Percentiles rank a stretch among this genome's conserved stretches.
These are phyloP conservation scores for Nicotiana tabacum DNA, from an alignment of 257 asterid genomes.

Conservation along the genomic window DNA sequence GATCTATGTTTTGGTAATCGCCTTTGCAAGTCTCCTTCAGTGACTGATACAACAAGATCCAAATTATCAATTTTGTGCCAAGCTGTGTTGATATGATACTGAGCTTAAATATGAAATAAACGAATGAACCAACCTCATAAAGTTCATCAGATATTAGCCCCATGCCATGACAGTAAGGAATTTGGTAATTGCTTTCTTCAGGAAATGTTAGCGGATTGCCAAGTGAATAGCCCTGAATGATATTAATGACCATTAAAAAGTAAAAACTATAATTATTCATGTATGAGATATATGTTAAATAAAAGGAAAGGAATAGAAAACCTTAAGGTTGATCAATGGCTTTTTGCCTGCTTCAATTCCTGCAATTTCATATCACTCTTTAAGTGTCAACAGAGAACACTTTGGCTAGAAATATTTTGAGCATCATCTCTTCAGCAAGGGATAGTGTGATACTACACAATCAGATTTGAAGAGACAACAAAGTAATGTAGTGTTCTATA, in stretches of 20 bases:
- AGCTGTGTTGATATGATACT: background rate
- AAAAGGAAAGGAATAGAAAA: background rate
- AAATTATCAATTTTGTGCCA: conserved; percentile 11
- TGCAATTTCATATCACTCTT: conserved; percentile 1
- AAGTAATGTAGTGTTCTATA: background rate
- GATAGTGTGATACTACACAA: background rate
- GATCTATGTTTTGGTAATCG: background rate
- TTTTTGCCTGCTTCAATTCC: conserved; percentile 34
- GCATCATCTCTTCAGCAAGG: background rate
- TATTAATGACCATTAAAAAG: background rate
- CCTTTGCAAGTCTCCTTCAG: background rate
- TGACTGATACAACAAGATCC: conserved; percentile 5
- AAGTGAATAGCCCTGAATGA: conserved; percentile 28
- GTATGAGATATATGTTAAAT: background rate
- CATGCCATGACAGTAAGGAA: conserved; percentile 30
- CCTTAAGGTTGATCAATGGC: conserved; percentile 35
- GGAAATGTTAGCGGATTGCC: conserved; percentile 27
- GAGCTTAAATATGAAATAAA: background rate
- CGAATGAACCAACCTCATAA: conserved; percentile 19
- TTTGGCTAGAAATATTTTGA: background rate
- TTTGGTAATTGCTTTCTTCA: background rate
- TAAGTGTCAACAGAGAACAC: background rate
- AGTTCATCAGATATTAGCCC: conserved; percentile 29
- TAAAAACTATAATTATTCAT: background rate
- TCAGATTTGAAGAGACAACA: background rate